Conservation (phyloP, 352 stramenopile genomes). For the Globisporangium irregulare region DNA sequence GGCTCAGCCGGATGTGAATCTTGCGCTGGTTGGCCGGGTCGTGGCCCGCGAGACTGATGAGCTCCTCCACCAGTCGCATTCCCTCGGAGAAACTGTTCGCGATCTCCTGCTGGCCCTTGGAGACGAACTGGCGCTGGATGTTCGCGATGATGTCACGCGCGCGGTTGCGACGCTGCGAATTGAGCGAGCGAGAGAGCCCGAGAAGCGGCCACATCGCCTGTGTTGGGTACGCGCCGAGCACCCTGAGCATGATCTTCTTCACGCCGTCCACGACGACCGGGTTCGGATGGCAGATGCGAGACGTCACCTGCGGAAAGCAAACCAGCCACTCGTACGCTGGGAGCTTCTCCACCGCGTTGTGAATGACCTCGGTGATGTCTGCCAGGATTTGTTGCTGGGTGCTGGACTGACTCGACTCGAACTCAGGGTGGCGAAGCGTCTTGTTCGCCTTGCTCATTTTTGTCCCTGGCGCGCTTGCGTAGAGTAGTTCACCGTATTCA, state of each 20-base stretch:
- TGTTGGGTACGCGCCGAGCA: conserved; percentile 93
- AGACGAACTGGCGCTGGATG: conserved; percentile 66
- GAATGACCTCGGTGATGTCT: conserved; percentile 64
- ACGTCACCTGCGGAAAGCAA: conserved; percentile 98
- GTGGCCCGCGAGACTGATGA: conserved; percentile 92
- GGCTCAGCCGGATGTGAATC: conserved; percentile 73
- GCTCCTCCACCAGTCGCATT: conserved; percentile 89
- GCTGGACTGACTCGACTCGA: conserved; percentile 49
- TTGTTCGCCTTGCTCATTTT: conserved; percentile 56
- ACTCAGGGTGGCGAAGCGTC: conserved; percentile 55
- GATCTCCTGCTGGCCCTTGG: conserved; percentile 57
- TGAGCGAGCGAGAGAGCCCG: conserved; percentile 92
- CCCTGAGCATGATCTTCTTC: conserved; percentile 90
- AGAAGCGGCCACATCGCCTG: conserved; percentile 97
- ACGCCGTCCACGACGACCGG: conserved; percentile 85
- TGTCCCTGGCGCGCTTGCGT: conserved; percentile 25
- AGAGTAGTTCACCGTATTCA: conserved; percentile 89
- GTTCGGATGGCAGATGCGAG: conserved; percentile 90
- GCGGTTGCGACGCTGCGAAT: conserved; percentile 59
- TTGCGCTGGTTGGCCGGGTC: conserved; percentile 79
- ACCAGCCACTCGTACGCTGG: conserved; percentile 96
- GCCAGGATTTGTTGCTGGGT: conserved; percentile 58
- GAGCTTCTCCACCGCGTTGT: conserved; percentile 50
- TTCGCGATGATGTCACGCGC: conserved; percentile 63
- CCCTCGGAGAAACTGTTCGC: conserved; percentile 85